These are phyloP conservation scores for Castanospermum australe DNA, from an alignment of 306 rosid species.

Conservation along the genomic window DNA sequence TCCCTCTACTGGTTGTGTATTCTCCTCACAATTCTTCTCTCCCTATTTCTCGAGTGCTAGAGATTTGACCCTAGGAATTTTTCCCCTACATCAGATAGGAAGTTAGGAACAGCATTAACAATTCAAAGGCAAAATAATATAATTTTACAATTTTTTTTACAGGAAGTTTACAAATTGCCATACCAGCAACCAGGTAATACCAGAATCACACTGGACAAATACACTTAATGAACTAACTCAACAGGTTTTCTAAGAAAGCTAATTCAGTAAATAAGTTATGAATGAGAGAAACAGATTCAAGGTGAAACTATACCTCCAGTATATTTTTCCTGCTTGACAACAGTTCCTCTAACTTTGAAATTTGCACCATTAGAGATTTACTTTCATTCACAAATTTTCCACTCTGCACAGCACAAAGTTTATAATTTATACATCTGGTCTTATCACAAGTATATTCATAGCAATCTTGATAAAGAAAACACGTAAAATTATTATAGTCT, in stretches of 20 bases:
- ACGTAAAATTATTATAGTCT: constrained; percentile 9
- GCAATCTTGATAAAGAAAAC: constrained; percentile 5
- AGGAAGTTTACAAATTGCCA: not conserved
- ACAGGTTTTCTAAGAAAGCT: not conserved
- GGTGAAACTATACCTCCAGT: constrained; percentile 59
- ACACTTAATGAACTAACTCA: not conserved
- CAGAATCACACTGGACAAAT: not conserved
- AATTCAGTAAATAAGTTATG: not conserved
- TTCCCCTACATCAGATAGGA: not conserved
- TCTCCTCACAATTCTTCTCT: not conserved
- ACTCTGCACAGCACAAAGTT: constrained; percentile 58
- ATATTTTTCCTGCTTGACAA: constrained; percentile 77
- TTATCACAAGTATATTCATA: not conserved
- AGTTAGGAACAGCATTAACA: too few relatives aligned
- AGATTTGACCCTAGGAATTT: not conserved
- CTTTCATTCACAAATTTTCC: constrained; percentile 71
- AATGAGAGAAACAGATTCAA: not conserved
- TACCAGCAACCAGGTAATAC: not conserved
- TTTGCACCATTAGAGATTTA: constrained; percentile 66
- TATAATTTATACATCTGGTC: not conserved
- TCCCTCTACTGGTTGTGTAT: not conserved
- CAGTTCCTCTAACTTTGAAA: constrained; percentile 80
- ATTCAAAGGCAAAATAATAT: not conserved
- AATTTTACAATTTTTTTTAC: constrained; percentile 9
- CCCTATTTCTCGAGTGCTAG: not conserved